phyloP scores from a whole-genome alignment of 352 stramenopile genomes.

The Blastocystis sp. region DNA sequence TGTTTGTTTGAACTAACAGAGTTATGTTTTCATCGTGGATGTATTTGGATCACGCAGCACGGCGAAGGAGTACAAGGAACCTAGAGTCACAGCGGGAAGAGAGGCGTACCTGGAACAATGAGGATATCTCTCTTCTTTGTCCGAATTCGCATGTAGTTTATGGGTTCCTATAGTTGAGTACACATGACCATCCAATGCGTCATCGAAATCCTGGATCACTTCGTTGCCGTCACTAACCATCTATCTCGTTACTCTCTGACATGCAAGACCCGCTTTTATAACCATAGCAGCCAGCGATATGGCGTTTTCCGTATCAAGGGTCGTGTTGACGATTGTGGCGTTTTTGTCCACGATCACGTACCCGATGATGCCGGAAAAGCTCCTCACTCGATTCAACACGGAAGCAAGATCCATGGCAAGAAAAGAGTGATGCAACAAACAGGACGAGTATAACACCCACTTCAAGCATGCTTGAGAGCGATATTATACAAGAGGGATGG shows the following conservation, averaged over 20 bases:
- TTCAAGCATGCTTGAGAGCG: conserved; percentile 50
- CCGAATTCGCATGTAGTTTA: conserved; percentile 28
- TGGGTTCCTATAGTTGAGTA: not conserved
- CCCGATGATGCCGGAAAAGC: conserved; percentile 49
- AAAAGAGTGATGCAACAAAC: conserved; percentile 31
- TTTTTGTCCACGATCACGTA: conserved; percentile 59
- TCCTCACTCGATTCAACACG: conserved; percentile 46
- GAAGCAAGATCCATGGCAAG: conserved; percentile 30
- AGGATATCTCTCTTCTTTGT: conserved; percentile 56
- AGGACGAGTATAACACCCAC: conserved; percentile 23
- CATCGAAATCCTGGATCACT: conserved; percentile 44
- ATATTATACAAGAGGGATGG: conserved; percentile 23
- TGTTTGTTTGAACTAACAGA: conserved; percentile 66
- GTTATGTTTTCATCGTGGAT: not conserved
- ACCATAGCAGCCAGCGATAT: conserved; percentile 41
- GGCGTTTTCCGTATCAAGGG: conserved; percentile 10
- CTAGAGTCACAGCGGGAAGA: not conserved
- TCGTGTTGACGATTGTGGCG: conserved; percentile 39
- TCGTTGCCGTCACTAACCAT: conserved; percentile 52
- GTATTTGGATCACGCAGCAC: conserved; percentile 47
- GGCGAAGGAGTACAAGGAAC: conserved; percentile 49
- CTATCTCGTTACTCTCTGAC: not conserved
- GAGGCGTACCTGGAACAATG: conserved; percentile 45
- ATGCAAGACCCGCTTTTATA: not conserved
- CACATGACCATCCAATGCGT: not conserved